A percentile compares a stretch with the other conserved stretches of the same genome.
Conservation (phyloP, 2,329 filamentous ascomycete species). For the Beauveria rudraprayagi region DNA sequence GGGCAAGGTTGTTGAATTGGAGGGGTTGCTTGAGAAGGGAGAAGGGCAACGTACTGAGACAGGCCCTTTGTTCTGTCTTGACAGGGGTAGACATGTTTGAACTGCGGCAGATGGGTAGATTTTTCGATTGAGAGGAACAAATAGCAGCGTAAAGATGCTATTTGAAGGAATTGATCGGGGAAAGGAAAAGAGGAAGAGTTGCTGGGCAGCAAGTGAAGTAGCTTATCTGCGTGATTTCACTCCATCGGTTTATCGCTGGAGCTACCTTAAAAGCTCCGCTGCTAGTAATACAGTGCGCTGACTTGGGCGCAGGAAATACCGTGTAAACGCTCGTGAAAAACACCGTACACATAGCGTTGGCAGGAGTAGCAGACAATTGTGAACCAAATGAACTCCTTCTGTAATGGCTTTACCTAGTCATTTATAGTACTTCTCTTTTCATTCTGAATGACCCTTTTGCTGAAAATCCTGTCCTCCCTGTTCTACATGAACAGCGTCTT, state of each 20-base stretch:
- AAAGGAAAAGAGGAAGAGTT: conserved; percentile 12
- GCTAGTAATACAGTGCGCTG: neutral
- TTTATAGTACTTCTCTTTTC: too few species aligned
- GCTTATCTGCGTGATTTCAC: conserved; percentile 24
- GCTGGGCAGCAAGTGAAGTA: conserved; percentile 7
- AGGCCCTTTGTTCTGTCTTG: conserved; percentile 51
- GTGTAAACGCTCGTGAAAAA: neutral
- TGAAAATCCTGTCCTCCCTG: too few species aligned
- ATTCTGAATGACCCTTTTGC: too few species aligned
- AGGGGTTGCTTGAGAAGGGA: conserved; percentile 19
- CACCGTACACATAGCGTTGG: neutral
- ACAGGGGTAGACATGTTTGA: conserved; percentile 33
- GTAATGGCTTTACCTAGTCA: too few species aligned
- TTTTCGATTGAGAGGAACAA: conserved; percentile 1
- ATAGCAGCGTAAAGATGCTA: neutral
- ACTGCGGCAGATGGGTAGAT: neutral
- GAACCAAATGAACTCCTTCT: too few species aligned
- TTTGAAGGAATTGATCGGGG: neutral
- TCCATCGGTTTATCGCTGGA: conserved; percentile 1
- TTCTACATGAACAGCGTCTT: neutral
- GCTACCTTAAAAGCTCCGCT: neutral
- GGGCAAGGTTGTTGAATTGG: conserved; percentile 19
- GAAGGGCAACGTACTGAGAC: conserved; percentile 47
- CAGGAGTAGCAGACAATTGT: too few species aligned
- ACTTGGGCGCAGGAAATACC: neutral